Base-by-base conservation (phyloP, 306 rosid genomes). In the Ceratonia siliqua region DNA sequence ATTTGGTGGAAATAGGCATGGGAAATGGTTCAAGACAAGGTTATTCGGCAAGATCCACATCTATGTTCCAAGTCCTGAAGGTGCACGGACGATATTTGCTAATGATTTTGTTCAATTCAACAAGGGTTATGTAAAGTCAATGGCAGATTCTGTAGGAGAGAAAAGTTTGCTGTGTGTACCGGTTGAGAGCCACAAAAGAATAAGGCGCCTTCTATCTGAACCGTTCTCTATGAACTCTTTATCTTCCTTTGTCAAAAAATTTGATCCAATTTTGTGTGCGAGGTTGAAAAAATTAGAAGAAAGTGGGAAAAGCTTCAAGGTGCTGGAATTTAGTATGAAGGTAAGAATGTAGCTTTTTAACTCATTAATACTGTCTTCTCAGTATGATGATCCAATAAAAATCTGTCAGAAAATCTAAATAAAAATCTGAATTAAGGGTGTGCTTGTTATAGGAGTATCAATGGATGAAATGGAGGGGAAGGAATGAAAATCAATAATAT, bases 21-120 rank as follows among this genome's bases (percentile, higher is more conserved):
- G 93, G 18, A 88, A 75, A 68, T 90, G 89, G 89, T 90, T 90
- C 86, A 90, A 79, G 88, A 86, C 96, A 24, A 83, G 91, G 87
- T 42, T 90, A 50, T 90, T 88, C 25, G 91, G 96, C 15, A 86
- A 85, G 86, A 63, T 78, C 71, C 96, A 90, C 65, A 74, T 90
- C 69, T 90, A 78, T 79, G 85, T 90, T 78, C 96, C 96, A 6
- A 88, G 68, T 50, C 59, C 83, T 20, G 93, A 86, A 74, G 91
- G 90, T 24, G 96, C 96, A 74, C 83, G 46, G 81, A 75, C n/a
- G 25, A 78, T 90, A 36, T 83, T 90, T 73, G 42, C 88, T 3
- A 83, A 75, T 62, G 96, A 90, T 78, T 90, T 90, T 83, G 85
- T 66, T 24, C 56, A 56, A n/a, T 90, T 90, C 87, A 83, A 83